A percentile compares a stretch with the other conserved stretches of the same genome.
These are phyloP conservation scores for Boletellus deceptivus DNA, from an alignment of 1,284 basidiomycete genomes.

Conservation along the genomic window DNA sequence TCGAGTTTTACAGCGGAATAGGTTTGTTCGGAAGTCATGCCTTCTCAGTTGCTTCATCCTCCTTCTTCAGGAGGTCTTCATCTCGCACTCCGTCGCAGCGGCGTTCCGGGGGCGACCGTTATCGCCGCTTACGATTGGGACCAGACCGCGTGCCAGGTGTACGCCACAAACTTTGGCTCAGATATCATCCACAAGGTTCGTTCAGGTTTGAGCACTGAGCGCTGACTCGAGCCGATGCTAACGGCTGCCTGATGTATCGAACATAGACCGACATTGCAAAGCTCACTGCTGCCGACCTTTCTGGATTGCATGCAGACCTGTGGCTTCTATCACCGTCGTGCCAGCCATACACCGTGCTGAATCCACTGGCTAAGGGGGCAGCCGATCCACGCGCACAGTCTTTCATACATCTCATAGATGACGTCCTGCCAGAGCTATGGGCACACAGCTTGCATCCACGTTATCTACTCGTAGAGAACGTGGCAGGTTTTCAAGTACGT, in stretches of 20 bases:
- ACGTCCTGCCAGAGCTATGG: conserved; percentile 62
- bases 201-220: neutral
- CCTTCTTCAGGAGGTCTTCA: conserved; percentile 62
- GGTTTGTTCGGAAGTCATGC: conserved; percentile 37
- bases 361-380: conserved; percentile 65
- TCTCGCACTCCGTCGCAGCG: conserved; percentile 57
- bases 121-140: conserved; percentile 79
- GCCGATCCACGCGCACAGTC: conserved; percentile 71
- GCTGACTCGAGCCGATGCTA: neutral
- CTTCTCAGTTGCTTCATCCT: conserved; percentile 12
- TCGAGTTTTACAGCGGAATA: conserved; percentile 79
- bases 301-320: conserved; percentile 46
- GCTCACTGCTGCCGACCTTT: conserved; percentile 48
- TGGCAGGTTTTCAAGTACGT: conserved; percentile 75
- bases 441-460: conserved; percentile 45
- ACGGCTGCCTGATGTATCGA: conserved; percentile 1
- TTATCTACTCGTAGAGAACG: conserved; percentile 70
- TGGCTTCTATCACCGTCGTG: conserved; percentile 80
- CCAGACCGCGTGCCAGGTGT: conserved; percentile 65
- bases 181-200: conserved; percentile 50
- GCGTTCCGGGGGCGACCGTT: conserved; percentile 37
- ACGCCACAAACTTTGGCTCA: conserved; percentile 52
- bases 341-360: conserved; percentile 77
- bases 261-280: conserved; percentile 60
- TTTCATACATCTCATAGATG: conserved; percentile 65